Conservation (phyloP, 1,284 basidiomycete genomes). For the Rhodofomes roseus region DNA sequence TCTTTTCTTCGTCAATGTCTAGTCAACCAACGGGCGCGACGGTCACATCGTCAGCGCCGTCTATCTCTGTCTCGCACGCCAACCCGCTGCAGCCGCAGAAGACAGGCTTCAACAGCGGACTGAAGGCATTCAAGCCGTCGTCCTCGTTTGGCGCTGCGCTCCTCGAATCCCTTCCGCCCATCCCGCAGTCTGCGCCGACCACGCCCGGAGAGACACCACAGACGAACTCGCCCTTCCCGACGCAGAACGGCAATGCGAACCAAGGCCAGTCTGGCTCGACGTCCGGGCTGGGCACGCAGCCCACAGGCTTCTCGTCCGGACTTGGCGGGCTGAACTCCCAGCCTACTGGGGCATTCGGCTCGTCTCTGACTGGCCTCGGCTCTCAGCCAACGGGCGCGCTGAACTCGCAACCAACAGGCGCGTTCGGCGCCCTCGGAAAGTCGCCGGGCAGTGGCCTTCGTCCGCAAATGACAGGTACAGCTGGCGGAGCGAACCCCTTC, state of each 20-base stretch:
- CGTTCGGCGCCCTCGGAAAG: conserved; percentile 14
- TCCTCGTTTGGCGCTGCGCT: conserved; percentile 85
- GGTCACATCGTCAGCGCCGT: conserved; percentile 28
- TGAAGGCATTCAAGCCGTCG: conserved; percentile 91
- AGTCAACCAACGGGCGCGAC: conserved; percentile 49
- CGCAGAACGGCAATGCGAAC: conserved; percentile 9
- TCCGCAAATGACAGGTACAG: conserved; percentile 65
- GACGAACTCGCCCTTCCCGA: conserved; percentile 12
- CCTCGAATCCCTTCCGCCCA: conserved; percentile 74
- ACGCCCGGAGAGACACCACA: conserved; percentile 36
- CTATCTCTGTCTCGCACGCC: conserved; percentile 22
- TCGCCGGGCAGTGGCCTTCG: conserved; percentile 59
- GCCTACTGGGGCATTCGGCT: conserved; percentile 15
- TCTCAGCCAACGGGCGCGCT: conserved; percentile 30
- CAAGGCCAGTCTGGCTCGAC: neutral
- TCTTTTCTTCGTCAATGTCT: conserved; percentile 43
- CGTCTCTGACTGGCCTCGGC: conserved; percentile 1
- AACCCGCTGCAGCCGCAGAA: conserved; percentile 63
- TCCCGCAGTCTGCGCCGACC: conserved; percentile 52
- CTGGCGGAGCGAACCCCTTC: conserved; percentile 70
- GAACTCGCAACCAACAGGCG: conserved; percentile 23
- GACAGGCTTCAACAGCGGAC: conserved; percentile 72
- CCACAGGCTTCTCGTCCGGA: conserved; percentile 21
- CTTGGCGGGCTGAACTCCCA: conserved; percentile 11
- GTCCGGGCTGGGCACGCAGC: conserved; percentile 26